A percentile compares a stretch with the other conserved stretches of the same genome.
phyloP scores from a whole-genome alignment of 2,329 filamentous ascomycete genomes.

The Arthrobotrys pseudoclavata region DNA sequence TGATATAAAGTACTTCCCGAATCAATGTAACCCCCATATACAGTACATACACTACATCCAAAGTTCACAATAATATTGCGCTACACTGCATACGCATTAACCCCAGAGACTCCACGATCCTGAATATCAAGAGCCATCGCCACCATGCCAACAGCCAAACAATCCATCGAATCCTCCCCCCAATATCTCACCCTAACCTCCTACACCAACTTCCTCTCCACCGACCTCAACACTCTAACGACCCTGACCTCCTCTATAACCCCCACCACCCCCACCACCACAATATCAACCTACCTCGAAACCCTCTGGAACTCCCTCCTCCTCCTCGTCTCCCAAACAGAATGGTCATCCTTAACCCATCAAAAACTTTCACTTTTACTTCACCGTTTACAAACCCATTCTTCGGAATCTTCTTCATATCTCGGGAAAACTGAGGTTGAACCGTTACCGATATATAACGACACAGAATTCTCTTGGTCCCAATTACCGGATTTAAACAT shows the following conservation, averaged over 20 bases:
- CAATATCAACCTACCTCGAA: constrained; percentile 41
- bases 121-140: background rate
- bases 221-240: background rate
- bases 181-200: constrained; percentile 1
- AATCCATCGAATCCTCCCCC: background rate
- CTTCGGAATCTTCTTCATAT: background rate
- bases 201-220: background rate
- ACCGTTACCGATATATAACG: constrained; percentile 7
- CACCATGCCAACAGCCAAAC: constrained; percentile 11
- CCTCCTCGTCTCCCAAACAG: constrained; percentile 25
- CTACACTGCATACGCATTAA: too few relatives aligned
- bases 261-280: constrained; percentile 7
- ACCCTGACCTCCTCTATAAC: background rate
- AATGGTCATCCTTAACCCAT: constrained; percentile 2
- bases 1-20: background rate
- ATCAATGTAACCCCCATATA: background rate
- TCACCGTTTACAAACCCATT: background rate
- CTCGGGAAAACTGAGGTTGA: background rate
- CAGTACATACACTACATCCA: background rate
- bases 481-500: constrained; percentile 24
- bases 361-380: constrained; percentile 11
- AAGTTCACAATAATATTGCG: background rate
- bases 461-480: constrained; percentile 24
- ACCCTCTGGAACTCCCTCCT: constrained; percentile 35
- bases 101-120: background rate